phyloP scores from a whole-genome alignment of 345 rosid genomes.

The Noccaea bulbosa region DNA sequence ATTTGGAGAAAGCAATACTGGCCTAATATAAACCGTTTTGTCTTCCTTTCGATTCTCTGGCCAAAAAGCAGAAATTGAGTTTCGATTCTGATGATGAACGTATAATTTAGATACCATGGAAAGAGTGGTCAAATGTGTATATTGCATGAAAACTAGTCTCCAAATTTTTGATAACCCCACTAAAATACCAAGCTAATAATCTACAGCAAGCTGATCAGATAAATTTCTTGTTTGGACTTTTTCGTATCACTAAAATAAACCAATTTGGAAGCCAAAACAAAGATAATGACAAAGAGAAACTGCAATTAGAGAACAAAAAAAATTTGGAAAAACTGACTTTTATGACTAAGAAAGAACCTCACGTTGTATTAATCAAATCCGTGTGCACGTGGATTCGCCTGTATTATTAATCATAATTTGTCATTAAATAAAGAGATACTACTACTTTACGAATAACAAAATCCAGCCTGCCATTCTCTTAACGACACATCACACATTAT shows the following conservation, averaged over 20 bases:
- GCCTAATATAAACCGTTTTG: too few species aligned
- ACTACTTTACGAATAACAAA: slow-evolving; percentile 26
- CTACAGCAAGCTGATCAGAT: slow-evolving; percentile 19
- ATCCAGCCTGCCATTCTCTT: slow-evolving; percentile 51
- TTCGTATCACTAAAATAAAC: slow-evolving; percentile 10
- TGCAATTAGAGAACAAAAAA: neutral
- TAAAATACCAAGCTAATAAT: neutral
- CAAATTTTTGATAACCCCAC: neutral
- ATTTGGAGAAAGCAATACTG: slow-evolving; percentile 1
- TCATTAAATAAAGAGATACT: neutral
- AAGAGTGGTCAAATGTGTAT: neutral
- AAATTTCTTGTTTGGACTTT: neutral
- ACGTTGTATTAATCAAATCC: slow-evolving; percentile 30
- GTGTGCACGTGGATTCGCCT: slow-evolving; percentile 39
- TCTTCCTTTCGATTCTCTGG: too few species aligned
- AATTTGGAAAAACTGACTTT: neutral
- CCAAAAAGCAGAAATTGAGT: too few species aligned
- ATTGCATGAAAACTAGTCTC: neutral
- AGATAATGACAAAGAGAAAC: slow-evolving; percentile 27
- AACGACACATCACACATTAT: slow-evolving; percentile 31
- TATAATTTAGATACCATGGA: too few species aligned
- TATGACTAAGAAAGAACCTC: slow-evolving; percentile 14
- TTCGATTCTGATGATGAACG: too few species aligned
- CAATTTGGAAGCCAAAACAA: slow-evolving; percentile 23
- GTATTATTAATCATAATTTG: slow-evolving; percentile 24